phyloP scores from a whole-genome alignment of 257 asterid genomes.

The Jasminum sambac region DNA sequence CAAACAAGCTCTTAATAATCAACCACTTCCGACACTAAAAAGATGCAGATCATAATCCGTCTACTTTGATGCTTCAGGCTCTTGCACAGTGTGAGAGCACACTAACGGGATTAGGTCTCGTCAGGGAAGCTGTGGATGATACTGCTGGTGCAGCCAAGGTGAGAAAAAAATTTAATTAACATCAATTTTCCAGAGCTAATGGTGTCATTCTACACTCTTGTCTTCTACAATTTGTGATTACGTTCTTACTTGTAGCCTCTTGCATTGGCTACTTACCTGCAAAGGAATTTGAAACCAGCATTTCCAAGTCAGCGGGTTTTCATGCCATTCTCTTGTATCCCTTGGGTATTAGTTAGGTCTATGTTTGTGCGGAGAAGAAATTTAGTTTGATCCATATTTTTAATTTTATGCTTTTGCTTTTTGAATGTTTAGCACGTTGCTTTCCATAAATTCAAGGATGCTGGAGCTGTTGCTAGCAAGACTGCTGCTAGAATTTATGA shows the following conservation, averaged over 20 bases:
- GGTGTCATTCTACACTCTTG: neutral
- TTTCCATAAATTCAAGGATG: slow-evolving; percentile 71
- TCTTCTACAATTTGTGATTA: slow-evolving; percentile 10
- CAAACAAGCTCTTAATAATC: neutral
- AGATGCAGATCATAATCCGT: slow-evolving; percentile 19
- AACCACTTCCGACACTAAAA: slow-evolving; percentile 9
- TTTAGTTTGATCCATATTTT: slow-evolving; percentile 1
- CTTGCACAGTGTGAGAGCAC: slow-evolving; percentile 99
- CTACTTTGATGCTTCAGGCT: slow-evolving; percentile 57
- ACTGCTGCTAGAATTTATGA: slow-evolving; percentile 79
- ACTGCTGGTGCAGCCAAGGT: slow-evolving; percentile 99
- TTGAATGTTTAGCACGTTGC: slow-evolving; percentile 59
- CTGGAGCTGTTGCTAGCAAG: slow-evolving; percentile 97
- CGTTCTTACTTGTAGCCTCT: neutral
- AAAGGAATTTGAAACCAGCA: slow-evolving; percentile 14
- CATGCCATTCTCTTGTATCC: neutral
- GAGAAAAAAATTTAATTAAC: slow-evolving; percentile 2
- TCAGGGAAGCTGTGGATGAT: slow-evolving; percentile 97
- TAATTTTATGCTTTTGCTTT: slow-evolving; percentile 18
- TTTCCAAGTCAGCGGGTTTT: slow-evolving; percentile 9
- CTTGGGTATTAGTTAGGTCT: neutral
- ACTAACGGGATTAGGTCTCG: slow-evolving; percentile 79
- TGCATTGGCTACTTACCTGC: slow-evolving; percentile 7
- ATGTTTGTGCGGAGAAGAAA: slow-evolving; percentile 12
- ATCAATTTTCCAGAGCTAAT: slow-evolving; percentile 9